phyloP scores from a whole-genome alignment of 768 basidiomycete species.

The Pleurotus djamor region DNA sequence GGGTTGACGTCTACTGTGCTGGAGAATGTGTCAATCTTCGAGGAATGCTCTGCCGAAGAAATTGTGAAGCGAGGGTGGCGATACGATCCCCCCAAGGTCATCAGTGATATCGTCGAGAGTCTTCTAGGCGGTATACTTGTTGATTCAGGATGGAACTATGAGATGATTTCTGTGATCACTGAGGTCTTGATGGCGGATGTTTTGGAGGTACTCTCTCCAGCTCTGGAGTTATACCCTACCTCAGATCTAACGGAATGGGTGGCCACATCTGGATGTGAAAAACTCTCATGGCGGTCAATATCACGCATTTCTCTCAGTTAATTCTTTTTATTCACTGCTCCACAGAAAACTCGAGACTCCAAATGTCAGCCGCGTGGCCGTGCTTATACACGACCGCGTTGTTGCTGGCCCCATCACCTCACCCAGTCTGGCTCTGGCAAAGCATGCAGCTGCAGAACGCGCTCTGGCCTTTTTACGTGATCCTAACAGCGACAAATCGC shows the following conservation, averaged over 20 bases:
- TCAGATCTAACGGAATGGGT: conserved; percentile 71
- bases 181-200: conserved; percentile 68
- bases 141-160: conserved; percentile 75
- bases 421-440: conserved; percentile 56
- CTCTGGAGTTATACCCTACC: conserved; percentile 68
- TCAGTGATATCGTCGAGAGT: conserved; percentile 86
- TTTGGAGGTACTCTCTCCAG: conserved; percentile 55
- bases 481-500: conserved; percentile 35
- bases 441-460: conserved; percentile 64
- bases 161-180: conserved; percentile 58
- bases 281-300: conserved; percentile 26
- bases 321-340: not conserved
- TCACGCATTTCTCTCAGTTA: conserved; percentile 5
- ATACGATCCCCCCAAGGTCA: conserved; percentile 81
- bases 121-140: conserved; percentile 82
- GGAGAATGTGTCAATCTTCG: conserved; percentile 58
- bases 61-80: conserved; percentile 74
- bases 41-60: conserved; percentile 51
- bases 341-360: conserved; percentile 18
- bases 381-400: conserved; percentile 55
- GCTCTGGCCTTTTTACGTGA: conserved; percentile 55
- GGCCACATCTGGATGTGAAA: conserved; percentile 53
- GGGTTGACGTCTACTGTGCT: conserved; percentile 65
- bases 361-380: conserved; percentile 44
- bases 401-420: conserved; percentile 64